Percentiles rank a stretch among this genome's conserved stretches.
Evolutionary conservation across 1,284 basidiomycete genomes (phyloP).

Genomic region (Schizophyllum commune): DNA sequence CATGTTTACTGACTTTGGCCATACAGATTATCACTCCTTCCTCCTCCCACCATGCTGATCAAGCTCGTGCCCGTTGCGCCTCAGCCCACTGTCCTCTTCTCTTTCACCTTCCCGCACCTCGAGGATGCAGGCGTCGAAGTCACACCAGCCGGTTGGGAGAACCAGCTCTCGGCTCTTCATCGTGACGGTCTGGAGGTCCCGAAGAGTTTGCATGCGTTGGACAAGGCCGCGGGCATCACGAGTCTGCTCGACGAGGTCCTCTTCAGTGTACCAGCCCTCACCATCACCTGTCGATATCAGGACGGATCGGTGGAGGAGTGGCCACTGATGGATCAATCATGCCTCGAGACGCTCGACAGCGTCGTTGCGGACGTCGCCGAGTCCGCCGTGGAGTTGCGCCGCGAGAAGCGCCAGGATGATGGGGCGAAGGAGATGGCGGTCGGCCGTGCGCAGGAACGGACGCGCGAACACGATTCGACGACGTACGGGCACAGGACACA

Average conservation of each 20-base stretch:
- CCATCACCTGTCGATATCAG: slow-evolving; percentile 45
- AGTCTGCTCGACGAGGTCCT: slow-evolving; percentile 48
- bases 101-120: slow-evolving; percentile 44
- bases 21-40: neutral
- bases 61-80: neutral
- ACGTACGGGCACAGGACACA: neutral
- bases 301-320: slow-evolving; percentile 47
- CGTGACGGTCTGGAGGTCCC: slow-evolving; percentile 54
- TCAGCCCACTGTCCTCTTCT: slow-evolving; percentile 62
- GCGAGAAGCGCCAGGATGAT: slow-evolving; percentile 28
- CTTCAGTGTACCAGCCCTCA: slow-evolving; percentile 44
- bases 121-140: slow-evolving; percentile 11
- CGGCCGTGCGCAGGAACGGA: neutral
- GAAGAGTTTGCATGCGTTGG: slow-evolving; percentile 49
- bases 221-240: slow-evolving; percentile 52
- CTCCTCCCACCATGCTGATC: neutral
- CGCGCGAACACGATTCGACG: neutral
- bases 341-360: slow-evolving; percentile 38
- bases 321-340: slow-evolving; percentile 25
- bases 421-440: neutral
- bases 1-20: neutral
- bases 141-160: slow-evolving; percentile 47
- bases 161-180: slow-evolving; percentile 42
- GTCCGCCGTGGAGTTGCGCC: slow-evolving; percentile 28
- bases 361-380: slow-evolving; percentile 49